These are phyloP conservation scores for Suhomyces maxii DNA, from an alignment of 1,139 yeast species.

Conservation along the genomic window DNA sequence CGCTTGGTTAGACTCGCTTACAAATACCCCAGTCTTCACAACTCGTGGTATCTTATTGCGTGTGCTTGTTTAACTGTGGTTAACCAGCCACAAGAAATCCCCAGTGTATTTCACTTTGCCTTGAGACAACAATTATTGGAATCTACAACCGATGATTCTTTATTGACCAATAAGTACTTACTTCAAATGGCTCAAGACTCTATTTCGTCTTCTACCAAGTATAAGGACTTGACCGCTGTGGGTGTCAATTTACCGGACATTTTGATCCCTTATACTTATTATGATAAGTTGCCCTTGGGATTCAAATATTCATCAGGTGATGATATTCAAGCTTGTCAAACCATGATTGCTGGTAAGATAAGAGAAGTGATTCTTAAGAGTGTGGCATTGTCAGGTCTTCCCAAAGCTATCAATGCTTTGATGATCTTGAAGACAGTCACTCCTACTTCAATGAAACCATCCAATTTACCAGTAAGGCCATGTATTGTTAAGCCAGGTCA, in stretches of 20 bases:
- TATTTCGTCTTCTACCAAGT: conserved; percentile 39
- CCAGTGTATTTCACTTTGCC: conserved; percentile 73
- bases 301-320: conserved; percentile 35
- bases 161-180: conserved; percentile 33
- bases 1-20: conserved; percentile 60
- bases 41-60: conserved; percentile 73
- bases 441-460: conserved; percentile 48
- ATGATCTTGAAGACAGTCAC: conserved; percentile 65
- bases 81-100: conserved; percentile 79
- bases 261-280: conserved; percentile 42
- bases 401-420: conserved; percentile 79
- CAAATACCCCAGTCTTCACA: conserved; percentile 45
- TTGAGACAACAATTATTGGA: conserved; percentile 52
- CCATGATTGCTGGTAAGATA: conserved; percentile 53
- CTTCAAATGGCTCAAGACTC: conserved; percentile 42
- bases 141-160: conserved; percentile 23
- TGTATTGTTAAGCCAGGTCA: conserved; percentile 36
- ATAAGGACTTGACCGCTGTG: conserved; percentile 41
- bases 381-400: conserved; percentile 78
- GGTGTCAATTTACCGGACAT: conserved; percentile 49
- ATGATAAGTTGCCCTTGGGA: conserved; percentile 39
- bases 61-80: conserved; percentile 82
- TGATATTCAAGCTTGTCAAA: conserved; percentile 40
- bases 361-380: conserved; percentile 79
- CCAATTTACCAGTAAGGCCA: conserved; percentile 31